These are phyloP conservation scores for Yamadazyma aaseri DNA, from an alignment of 1,139 yeast genomes.

Conservation along the genomic window DNA sequence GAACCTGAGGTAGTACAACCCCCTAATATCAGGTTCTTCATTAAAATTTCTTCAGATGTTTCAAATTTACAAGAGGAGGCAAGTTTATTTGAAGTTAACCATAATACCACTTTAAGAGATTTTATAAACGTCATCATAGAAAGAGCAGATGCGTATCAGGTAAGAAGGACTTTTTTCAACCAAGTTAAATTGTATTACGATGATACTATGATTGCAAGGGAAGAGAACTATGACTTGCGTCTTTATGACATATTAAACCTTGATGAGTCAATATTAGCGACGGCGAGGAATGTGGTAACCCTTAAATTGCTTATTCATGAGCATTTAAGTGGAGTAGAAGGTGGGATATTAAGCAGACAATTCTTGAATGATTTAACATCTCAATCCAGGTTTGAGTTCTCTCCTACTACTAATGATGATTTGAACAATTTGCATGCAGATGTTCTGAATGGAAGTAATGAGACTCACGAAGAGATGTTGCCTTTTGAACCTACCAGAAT, in stretches of 20 bases:
- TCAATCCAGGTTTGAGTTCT: slow-evolving; percentile 22
- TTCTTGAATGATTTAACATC: slow-evolving; percentile 30
- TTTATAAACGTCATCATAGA: slow-evolving; percentile 24
- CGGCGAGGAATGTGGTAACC: slow-evolving; percentile 14
- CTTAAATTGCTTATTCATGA: slow-evolving; percentile 15
- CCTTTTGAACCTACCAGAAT: slow-evolving; percentile 26
- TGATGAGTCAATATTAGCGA: slow-evolving; percentile 12
- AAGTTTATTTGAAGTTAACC: slow-evolving; percentile 25
- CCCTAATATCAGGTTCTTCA: slow-evolving; percentile 10
- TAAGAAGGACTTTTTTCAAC: slow-evolving; percentile 29
- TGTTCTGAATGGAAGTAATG: neutral
- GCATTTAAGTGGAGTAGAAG: slow-evolving; percentile 20
- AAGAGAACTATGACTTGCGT: slow-evolving; percentile 9
- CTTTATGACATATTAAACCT: slow-evolving; percentile 17
- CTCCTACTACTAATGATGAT: slow-evolving; percentile 17
- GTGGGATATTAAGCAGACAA: slow-evolving; percentile 28
- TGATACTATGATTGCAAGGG: slow-evolving; percentile 12
- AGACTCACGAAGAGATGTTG: slow-evolving; percentile 5
- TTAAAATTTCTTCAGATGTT: slow-evolving; percentile 18
- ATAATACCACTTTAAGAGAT: slow-evolving; percentile 21
- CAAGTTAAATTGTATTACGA: slow-evolving; percentile 23
- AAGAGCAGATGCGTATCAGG: slow-evolving; percentile 24
- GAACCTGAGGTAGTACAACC: slow-evolving; percentile 1
- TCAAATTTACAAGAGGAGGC: slow-evolving; percentile 21
- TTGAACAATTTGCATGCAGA: slow-evolving; percentile 1